phyloP scores from a whole-genome alignment of 352 stramenopile genomes.

The Globisporangium acanthophoron region DNA sequence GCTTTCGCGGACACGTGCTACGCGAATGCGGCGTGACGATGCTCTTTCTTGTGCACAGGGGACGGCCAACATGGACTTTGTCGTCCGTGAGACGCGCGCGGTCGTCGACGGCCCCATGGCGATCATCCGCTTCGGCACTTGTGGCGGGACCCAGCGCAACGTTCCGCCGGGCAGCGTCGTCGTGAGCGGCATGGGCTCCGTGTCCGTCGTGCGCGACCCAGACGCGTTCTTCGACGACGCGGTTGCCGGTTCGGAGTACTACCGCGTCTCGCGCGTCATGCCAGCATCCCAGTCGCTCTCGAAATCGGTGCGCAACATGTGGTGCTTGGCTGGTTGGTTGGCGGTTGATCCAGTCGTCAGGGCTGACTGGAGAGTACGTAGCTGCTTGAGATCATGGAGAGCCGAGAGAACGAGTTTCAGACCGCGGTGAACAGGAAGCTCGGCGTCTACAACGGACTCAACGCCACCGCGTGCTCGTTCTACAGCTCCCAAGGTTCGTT shows the following conservation, averaged over 20 bases:
- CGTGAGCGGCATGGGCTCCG: slow-evolving; percentile 39
- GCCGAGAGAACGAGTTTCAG: slow-evolving; percentile 7
- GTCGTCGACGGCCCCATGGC: slow-evolving; percentile 42
- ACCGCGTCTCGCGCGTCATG: slow-evolving; percentile 33
- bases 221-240: slow-evolving; percentile 43
- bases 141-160: slow-evolving; percentile 32
- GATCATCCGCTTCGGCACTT: slow-evolving; percentile 64
- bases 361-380: slow-evolving; percentile 4
- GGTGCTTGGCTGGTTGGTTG: too few relatives aligned
- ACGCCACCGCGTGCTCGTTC: slow-evolving; percentile 59
- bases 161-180: slow-evolving; percentile 43
- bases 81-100: slow-evolving; percentile 52
- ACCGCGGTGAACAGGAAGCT: slow-evolving; percentile 11
- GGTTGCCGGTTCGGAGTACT: slow-evolving; percentile 12
- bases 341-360: background rate
- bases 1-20: too few relatives aligned
- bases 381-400: background rate
- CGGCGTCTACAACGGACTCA: slow-evolving; percentile 36
- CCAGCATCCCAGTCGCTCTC: slow-evolving; percentile 24
- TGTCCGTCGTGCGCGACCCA: slow-evolving; percentile 38
- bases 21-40: too few relatives aligned
- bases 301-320: slow-evolving; percentile 13
- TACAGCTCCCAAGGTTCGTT: slow-evolving; percentile 61
- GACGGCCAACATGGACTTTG: slow-evolving; percentile 70
- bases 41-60: slow-evolving; percentile 17